These are phyloP conservation scores for Isoetes taiwanensis DNA, from an alignment of 75 land plant genomes.

Conservation along the genomic window DNA sequence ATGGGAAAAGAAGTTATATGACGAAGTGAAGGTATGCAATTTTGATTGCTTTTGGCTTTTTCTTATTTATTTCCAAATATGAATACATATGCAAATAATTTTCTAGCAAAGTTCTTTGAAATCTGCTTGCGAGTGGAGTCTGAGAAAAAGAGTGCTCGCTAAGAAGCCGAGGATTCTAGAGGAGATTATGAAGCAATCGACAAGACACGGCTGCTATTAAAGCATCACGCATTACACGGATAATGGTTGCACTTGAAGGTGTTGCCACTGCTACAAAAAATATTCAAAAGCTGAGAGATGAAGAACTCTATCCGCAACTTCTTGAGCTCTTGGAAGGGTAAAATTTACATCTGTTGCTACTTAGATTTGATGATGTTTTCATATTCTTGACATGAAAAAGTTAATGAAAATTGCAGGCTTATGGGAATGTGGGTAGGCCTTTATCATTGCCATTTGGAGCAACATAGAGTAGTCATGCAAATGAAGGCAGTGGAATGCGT, in stretches of 20 bases:
- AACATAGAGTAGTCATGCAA: too few species aligned
- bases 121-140: not conserved
- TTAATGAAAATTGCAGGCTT: too few species aligned
- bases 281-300: not conserved
- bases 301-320: slow-evolving; percentile 5
- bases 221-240: not conserved
- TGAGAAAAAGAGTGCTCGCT: not conserved
- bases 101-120: not conserved
- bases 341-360: too few species aligned
- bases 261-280: not conserved
- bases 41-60: not conserved
- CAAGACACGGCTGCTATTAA: not conserved
- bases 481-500: too few species aligned
- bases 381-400: too few species aligned
- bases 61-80: not conserved
- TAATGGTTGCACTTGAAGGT: not conserved
- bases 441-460: too few species aligned
- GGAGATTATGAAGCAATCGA: slow-evolving; percentile 2
- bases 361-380: too few species aligned
- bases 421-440: too few species aligned
- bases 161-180: not conserved
- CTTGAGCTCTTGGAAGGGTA: slow-evolving; percentile 3
- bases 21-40: not conserved
- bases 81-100: not conserved
- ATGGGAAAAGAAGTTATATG: slow-evolving; percentile 6